Evolutionary conservation across 2,329 filamentous ascomycete species (phyloP), one percentile per base, ranked within the genome.

Genomic region (Ophiocordyceps camponoti-floridani): DNA sequence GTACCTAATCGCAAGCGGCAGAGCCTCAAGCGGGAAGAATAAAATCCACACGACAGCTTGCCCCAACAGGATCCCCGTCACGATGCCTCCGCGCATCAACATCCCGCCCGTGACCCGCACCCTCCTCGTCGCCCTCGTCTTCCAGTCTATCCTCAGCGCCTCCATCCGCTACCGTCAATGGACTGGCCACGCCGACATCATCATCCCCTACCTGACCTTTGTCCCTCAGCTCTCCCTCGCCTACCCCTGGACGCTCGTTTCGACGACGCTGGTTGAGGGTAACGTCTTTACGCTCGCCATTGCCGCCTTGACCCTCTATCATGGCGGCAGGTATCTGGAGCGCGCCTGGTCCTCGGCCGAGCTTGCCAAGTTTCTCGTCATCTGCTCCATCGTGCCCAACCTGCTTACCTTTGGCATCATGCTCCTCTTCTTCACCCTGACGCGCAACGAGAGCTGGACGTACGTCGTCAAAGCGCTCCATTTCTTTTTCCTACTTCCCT

Each of bases 251-350:
- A 93, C 87, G 1, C 82, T 94, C 51, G 55, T 93, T 46, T 84
- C 84, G 3, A 82, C 87, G 2, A 84, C 87, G 0, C 73, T 95
- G 46, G 86, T 95, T 43, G 91, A 98, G 67, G 83, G 85, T 62
- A 96, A 96, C 61, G 70, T 96, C 54, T 83, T 94, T 56, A 94
- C 86, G 11, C 70, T 95, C 40, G 65, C 76, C 26, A 77, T 94
- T 46, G 86, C 85, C 42, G 79, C 73, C 27, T 67, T 80, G 40
- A 88, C 88, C 1, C 65, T 96, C 45, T 94, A 88, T 62, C 85
- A 94, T 66, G 89, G 89, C 45, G 91, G 91, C 10, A 79, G 87
- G 54, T 98, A 98, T 62, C 75, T 98, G 19, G 91, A 98, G 71
- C 74, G 91, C 56, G 89, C 91, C 31, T 98, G 89, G 91, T 88